Evolutionary conservation across 2,329 filamentous ascomycete species (phyloP), one percentile per base, ranked within the genome.

Genomic region (Fusarium temperatum): DNA sequence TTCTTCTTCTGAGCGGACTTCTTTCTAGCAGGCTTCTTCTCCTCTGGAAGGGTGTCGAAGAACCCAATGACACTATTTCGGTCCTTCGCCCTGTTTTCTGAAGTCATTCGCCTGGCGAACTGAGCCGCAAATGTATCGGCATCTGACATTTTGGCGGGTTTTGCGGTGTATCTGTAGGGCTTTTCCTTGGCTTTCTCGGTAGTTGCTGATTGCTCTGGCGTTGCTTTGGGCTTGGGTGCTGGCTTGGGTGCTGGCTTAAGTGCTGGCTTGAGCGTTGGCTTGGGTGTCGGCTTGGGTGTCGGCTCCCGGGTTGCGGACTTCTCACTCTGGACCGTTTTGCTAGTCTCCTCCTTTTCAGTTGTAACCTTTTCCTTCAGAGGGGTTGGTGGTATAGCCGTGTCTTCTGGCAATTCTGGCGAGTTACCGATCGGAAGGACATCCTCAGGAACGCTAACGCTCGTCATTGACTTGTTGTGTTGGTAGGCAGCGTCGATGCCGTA

Each of bases 51-150:
- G 44, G 36, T 38, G 11, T 69, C 66, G 35, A 68, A 68, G 41
- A 63, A 68, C 8, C 66, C 65, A 32, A 28, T 7, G 10, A 38
- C 32, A 22, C 30, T 39, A 28, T 48, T 41, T 24, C 39, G 41
- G 28, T 54, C 41, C 32, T 24, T n/a, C 36, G 5, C 54, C 44
- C 45, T 68, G 54, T 53, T 68, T 7, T 56, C 4, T 36, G 26
- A 32, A n/a, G 66, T 68, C 32, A 20, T 32, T 39, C 66, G 64
- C 9, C 26, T 30, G 48, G 64, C 48, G 44, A 68, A 68, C 38
- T 68, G 56, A 15, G 64, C 42, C 13, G 32, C n/a, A 39, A 68
- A 68, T 14, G 38, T 15, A 38, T 68, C 66, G n/a, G 13, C 41
- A 12, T 41, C 22, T 28, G 38, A 45, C 38, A 55, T 39, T 22